Percentiles rank a stretch among this genome's conserved stretches.
Conservation (phyloP, 352 stramenopile species). For the Pythium insidiosum region DNA sequence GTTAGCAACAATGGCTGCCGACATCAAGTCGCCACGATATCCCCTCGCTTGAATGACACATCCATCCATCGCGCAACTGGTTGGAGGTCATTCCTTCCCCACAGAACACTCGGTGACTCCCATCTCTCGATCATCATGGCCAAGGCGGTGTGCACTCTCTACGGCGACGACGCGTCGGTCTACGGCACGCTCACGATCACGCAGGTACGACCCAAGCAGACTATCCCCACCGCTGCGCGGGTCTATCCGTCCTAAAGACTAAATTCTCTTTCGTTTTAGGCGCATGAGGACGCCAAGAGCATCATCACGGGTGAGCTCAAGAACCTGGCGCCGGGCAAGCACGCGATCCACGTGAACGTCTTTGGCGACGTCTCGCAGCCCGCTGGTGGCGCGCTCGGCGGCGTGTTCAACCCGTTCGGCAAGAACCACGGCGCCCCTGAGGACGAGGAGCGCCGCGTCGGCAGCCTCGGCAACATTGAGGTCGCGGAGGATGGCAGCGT, state of each 20-base stretch:
- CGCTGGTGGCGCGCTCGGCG: slow-evolving; percentile 61
- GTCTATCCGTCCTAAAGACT: not conserved
- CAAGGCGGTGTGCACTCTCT: slow-evolving; percentile 84
- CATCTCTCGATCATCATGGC: slow-evolving; percentile 30
- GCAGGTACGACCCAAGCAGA: slow-evolving; percentile 22
- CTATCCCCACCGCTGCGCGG: not conserved
- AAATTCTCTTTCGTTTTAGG: slow-evolving; percentile 14
- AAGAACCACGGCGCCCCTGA: slow-evolving; percentile 95
- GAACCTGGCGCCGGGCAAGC: slow-evolving; percentile 80
- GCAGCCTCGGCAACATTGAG: slow-evolving; percentile 91
- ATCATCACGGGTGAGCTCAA: slow-evolving; percentile 82
- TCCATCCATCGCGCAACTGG: too few relatives aligned
- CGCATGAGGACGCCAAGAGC: slow-evolving; percentile 84
- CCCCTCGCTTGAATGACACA: too few relatives aligned
- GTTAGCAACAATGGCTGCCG: too few relatives aligned
- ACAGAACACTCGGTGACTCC: too few relatives aligned
- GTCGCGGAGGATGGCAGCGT: slow-evolving; percentile 79
- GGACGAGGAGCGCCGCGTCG: slow-evolving; percentile 94
- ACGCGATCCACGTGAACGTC: slow-evolving; percentile 93
- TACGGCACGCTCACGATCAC: slow-evolving; percentile 78
- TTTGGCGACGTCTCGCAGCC: slow-evolving; percentile 92
- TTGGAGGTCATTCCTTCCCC: too few relatives aligned
- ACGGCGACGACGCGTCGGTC: slow-evolving; percentile 72
- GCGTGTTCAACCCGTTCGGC: slow-evolving; percentile 98
- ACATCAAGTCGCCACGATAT: too few relatives aligned